These are phyloP conservation scores for Cercospora zeae-maydis DNA, from an alignment of 2,329 filamentous ascomycete genomes.

Conservation along the genomic window DNA sequence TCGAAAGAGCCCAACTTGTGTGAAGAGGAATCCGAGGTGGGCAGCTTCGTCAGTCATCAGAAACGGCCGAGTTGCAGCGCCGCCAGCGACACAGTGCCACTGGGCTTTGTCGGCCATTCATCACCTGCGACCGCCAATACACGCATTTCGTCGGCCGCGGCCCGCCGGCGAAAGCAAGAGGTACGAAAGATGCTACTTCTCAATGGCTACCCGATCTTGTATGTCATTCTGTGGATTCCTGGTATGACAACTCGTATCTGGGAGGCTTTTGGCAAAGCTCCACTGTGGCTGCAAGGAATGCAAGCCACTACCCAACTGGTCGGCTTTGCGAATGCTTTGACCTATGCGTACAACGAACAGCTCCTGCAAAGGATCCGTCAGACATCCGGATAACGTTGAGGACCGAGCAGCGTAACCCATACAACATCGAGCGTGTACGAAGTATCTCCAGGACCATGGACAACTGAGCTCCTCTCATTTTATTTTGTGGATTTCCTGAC, in stretches of 20 bases:
- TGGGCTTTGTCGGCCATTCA: background rate
- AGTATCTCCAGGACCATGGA: too few species aligned
- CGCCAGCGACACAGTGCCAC: background rate
- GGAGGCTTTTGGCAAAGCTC: conserved; percentile 18
- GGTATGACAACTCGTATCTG: conserved; percentile 30
- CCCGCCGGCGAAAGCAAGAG: conserved; percentile 15
- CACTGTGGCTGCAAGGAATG: conserved; percentile 21
- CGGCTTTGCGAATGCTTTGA: conserved; percentile 21
- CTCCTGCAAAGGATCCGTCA: conserved; percentile 14
- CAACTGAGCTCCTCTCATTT: too few species aligned
- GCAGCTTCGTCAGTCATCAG: background rate
- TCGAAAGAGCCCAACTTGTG: background rate
- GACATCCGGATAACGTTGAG: background rate
- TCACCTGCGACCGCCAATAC: background rate
- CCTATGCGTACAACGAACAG: conserved; percentile 24
- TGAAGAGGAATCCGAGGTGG: conserved; percentile 2
- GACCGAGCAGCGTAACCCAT: background rate
- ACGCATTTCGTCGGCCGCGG: background rate
- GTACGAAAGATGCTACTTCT: conserved; percentile 32
- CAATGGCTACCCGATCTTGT: conserved; percentile 37
- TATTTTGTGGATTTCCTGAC: too few species aligned
- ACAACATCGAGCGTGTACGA: background rate
- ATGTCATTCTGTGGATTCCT: conserved; percentile 37
- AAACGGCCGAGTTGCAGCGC: background rate
- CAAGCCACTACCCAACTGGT: conserved; percentile 25